A percentile compares a stretch with the other conserved stretches of the same genome.
Conservation (phyloP, 331 rosid species). For the Cydonia oblonga region DNA sequence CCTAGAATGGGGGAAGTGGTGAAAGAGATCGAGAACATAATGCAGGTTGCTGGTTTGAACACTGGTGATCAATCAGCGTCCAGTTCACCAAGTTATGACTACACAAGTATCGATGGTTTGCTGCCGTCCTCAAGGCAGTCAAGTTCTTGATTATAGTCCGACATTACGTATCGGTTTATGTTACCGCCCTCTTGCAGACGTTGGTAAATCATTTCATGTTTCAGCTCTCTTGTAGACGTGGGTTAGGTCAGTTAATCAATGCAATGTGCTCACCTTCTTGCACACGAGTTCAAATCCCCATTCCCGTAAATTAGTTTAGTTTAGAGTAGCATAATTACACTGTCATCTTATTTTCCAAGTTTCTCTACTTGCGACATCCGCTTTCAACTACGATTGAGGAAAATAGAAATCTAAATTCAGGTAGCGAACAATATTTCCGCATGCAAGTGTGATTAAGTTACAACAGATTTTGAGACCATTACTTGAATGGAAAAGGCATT, state of each 20-base stretch:
- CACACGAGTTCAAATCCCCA: too few species aligned
- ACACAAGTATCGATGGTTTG: slow-evolving; percentile 7
- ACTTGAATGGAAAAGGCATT: not conserved
- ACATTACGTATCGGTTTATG: not conserved
- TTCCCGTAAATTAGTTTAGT: too few species aligned
- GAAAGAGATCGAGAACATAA: slow-evolving; percentile 39
- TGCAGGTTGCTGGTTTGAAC: slow-evolving; percentile 33
- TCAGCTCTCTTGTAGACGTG: too few species aligned
- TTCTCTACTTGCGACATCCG: not conserved
- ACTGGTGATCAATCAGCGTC: slow-evolving; percentile 28
- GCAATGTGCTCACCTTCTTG: too few species aligned
- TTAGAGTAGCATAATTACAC: too few species aligned
- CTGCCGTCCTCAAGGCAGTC: slow-evolving; percentile 26
- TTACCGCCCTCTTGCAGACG: too few species aligned
- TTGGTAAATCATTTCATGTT: too few species aligned
- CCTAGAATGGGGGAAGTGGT: slow-evolving; percentile 44
- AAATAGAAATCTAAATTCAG: not conserved
- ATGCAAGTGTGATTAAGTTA: not conserved
- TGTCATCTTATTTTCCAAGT: too few species aligned
- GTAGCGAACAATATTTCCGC: not conserved
- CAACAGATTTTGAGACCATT: not conserved
- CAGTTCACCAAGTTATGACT: slow-evolving; percentile 28
- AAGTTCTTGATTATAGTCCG: slow-evolving; percentile 21
- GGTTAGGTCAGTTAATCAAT: too few species aligned
- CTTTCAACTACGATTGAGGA: not conserved